phyloP scores from a whole-genome alignment of 2,329 filamentous ascomycete genomes.

The Dryadomyces quercus-mongolicae region DNA sequence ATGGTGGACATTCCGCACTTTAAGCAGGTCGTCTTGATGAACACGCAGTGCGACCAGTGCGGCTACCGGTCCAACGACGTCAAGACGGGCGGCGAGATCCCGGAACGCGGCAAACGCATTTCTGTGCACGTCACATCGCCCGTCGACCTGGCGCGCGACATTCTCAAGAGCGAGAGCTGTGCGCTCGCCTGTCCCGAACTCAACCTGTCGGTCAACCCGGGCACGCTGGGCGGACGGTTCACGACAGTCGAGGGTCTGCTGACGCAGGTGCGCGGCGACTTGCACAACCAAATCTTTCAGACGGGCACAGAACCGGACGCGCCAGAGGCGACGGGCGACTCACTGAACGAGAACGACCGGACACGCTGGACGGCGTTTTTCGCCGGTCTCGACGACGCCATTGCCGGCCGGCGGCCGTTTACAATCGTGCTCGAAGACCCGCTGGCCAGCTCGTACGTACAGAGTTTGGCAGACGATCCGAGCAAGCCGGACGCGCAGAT shows the following conservation, averaged over 20 bases:
- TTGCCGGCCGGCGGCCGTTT: constrained; percentile 69
- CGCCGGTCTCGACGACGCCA: constrained; percentile 59
- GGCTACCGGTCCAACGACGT: constrained; percentile 95
- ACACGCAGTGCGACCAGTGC: constrained; percentile 80
- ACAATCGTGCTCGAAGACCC: constrained; percentile 78
- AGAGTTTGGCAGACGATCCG: constrained; percentile 71
- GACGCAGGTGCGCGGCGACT: constrained; percentile 82
- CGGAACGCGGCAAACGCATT: constrained; percentile 73
- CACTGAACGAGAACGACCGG: constrained; percentile 53
- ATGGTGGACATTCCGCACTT: constrained; percentile 98
- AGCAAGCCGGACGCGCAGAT: constrained; percentile 64
- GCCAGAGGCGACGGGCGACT: constrained; percentile 53
- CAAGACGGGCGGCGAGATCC: constrained; percentile 90
- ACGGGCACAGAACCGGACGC: constrained; percentile 25
- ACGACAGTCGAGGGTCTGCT: constrained; percentile 92
- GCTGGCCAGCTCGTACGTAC: constrained; percentile 84
- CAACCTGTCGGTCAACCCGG: constrained; percentile 75
- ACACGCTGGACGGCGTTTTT: constrained; percentile 76
- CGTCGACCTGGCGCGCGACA: constrained; percentile 77
- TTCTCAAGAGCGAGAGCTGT: constrained; percentile 93
- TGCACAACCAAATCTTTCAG: constrained; percentile 80
- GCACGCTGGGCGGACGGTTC: constrained; percentile 89
- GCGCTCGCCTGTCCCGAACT: constrained; percentile 79
- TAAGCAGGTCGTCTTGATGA: constrained; percentile 94
- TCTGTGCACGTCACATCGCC: constrained; percentile 57